Evolutionary conservation across 495 filamentous ascomycete genomes (phyloP).

Genomic region (Hamigera avellanea): DNA sequence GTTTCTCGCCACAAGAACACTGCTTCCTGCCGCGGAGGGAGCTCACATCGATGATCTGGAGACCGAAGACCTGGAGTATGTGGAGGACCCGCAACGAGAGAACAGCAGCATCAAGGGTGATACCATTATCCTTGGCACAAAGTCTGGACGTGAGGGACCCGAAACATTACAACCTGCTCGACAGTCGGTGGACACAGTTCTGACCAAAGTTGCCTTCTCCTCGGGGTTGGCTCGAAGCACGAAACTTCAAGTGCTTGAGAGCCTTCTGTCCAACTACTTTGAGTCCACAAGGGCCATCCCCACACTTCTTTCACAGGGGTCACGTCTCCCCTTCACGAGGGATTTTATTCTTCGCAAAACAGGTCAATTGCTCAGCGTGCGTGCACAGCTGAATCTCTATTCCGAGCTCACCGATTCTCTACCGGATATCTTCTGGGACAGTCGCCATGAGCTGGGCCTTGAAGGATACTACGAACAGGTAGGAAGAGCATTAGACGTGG

Average conservation of each 20-base stretch:
- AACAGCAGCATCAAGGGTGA: slow-evolving; percentile 76
- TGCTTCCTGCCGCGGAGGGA: slow-evolving; percentile 64
- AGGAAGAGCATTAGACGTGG: slow-evolving; percentile 78
- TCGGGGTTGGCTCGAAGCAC: slow-evolving; percentile 89
- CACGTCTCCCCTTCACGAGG: slow-evolving; percentile 57
- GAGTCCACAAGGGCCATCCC: slow-evolving; percentile 74
- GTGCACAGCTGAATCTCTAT: slow-evolving; percentile 91
- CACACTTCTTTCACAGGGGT: slow-evolving; percentile 52
- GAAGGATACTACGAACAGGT: slow-evolving; percentile 94
- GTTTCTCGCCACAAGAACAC: slow-evolving; percentile 58
- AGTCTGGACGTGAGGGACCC: slow-evolving; percentile 12
- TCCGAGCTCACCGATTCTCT: slow-evolving; percentile 92
- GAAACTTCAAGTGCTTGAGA: slow-evolving; percentile 92
- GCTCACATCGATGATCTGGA: slow-evolving; percentile 59
- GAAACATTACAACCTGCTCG: slow-evolving; percentile 9
- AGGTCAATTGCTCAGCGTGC: slow-evolving; percentile 78
- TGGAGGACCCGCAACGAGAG: slow-evolving; percentile 62
- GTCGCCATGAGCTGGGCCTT: slow-evolving; percentile 69
- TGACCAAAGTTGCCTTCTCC: slow-evolving; percentile 93
- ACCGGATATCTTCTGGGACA: slow-evolving; percentile 96
- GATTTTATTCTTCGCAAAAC: slow-evolving; percentile 84
- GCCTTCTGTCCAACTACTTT: slow-evolving; percentile 70
- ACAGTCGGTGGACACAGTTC: slow-evolving; percentile 56
- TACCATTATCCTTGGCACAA: slow-evolving; percentile 81
- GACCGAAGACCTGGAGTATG: slow-evolving; percentile 82